Base-by-base conservation (phyloP, 441 rosid genomes). In the Gossypium davidsonii region DNA sequence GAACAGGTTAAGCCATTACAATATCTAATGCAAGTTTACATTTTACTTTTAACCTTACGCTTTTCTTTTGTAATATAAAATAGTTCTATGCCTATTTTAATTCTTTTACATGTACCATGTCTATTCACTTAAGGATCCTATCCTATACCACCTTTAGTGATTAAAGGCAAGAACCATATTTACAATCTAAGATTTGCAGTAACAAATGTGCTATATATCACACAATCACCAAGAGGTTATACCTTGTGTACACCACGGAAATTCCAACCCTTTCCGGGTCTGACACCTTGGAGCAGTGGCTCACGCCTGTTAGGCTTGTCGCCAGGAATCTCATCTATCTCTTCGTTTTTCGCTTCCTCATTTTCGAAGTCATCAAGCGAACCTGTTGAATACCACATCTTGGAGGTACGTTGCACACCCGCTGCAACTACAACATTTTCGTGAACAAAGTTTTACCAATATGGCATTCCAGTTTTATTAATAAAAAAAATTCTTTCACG, bases 171-270 rank as follows among this genome's bases (percentile, higher is more conserved):
- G 11, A 12, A 21, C 21, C 28, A 18, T 39, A 63, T 11, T 12
- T 21, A 2, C 3, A 44, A 44, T 65, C 34, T 3, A 67, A 67
- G 57, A 7, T 23, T 67, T 8, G 8, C 14, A 1, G 71, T 14
- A 25, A 14, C 28, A 17, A 67, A 48, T 23, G 28, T 23, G 57
- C 21, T 25, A 25, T 20, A 67, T 25, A 67, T 14, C 51, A 46
- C 57, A 66, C 12, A 65, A 21, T 2, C 15, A 20, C 23, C 69
- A 20, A 18, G 6, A 68, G 17, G 11, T 14, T 42, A 61, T 88
- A 91, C 99, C 95, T 83, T 87, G 72, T 90, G 96, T 8, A 95
- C 99, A 68, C 98, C 99, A 37, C 98, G 97, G 71, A 79, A 91
- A 25, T 85, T 85, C 97, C 97, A 95, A 66, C 99, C 99, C 77